Base-by-base conservation (phyloP, 768 basidiomycete species). In the Zangia roseola region DNA sequence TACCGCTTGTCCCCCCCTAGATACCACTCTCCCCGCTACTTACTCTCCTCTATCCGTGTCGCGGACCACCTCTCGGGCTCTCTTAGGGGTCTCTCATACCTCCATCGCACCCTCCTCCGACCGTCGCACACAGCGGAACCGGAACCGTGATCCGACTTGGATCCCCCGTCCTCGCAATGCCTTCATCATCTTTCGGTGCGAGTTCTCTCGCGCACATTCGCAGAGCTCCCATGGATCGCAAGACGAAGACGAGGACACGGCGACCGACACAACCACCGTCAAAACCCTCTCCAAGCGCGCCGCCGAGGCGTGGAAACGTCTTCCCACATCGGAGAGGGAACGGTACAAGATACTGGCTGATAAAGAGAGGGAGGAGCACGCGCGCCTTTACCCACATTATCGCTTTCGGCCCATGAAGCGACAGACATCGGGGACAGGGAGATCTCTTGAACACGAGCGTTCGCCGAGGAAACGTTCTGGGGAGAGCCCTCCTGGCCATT, bases 211-310 rank as follows among this genome's bases (percentile, higher is more conserved):
- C 57, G 69, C 70, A 50, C 74, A 80, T 60, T 63, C 66, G 67
- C 69, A 74, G 36, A 28, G 44, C 3, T 36, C 46, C 19, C 69
- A 72, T 36, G 71, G 73, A 5, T 65, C 70, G 13, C 63, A 71
- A 24, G 69, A 71, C 28, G 45, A 71, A 20, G 69, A 71, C 31
- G 45, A 60, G 7, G 35, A 52, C 10, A 60, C 59, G 33, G 14
- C 48, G 12, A 38, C 50, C 24, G 57, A 55, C 23, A 30, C 48
- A 16, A 16, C 7, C 13, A 60, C 45, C 20, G 77, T 78, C 50
- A 80, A 81, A 62, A 76, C 80, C 2, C 76, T 92, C 33, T 89
- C 86, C n/a, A 85, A 86, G 57, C 78, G 86, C 40, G 90, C 89
- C 0, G 84, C 80, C 0, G 83, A 84, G 43, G 83, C 86, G 25